Conservation (phyloP, 2,329 filamentous ascomycete species). For the Trichoderma sp. region DNA sequence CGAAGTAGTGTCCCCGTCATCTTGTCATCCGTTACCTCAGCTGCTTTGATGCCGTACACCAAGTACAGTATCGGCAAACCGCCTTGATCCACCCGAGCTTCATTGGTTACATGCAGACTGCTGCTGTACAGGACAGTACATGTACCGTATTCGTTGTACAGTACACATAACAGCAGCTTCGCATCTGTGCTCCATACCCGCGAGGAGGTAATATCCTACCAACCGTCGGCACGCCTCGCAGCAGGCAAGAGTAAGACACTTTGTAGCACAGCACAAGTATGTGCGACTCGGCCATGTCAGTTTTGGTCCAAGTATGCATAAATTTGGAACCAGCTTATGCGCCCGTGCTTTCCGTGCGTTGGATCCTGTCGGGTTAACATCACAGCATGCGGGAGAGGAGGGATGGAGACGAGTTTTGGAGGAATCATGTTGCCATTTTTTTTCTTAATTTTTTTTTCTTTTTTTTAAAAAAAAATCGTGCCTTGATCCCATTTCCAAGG, state of each 20-base stretch:
- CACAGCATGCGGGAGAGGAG: neutral
- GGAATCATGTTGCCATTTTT: neutral
- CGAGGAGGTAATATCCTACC: neutral
- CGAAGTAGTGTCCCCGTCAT: neutral
- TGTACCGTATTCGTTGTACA: neutral
- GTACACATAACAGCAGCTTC: neutral
- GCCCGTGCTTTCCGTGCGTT: neutral
- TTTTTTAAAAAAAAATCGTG: neutral
- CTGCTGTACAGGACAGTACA: neutral
- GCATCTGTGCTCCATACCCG: neutral
- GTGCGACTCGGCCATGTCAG: neutral
- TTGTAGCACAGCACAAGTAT: neutral
- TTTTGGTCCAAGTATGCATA: slow-evolving; percentile 1
- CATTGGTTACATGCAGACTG: neutral
- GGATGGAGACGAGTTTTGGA: neutral
- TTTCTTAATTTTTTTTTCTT: neutral
- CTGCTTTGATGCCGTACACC: neutral
- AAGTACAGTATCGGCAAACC: neutral
- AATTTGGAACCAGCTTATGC: neutral
- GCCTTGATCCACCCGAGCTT: neutral
- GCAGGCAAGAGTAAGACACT: neutral
- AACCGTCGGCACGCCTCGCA: neutral
- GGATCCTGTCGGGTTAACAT: neutral
- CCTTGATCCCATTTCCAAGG: neutral
- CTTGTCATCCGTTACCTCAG: neutral